Conservation (phyloP, 2,329 filamentous ascomycete genomes). For the Ascosphaera pollenicola region DNA sequence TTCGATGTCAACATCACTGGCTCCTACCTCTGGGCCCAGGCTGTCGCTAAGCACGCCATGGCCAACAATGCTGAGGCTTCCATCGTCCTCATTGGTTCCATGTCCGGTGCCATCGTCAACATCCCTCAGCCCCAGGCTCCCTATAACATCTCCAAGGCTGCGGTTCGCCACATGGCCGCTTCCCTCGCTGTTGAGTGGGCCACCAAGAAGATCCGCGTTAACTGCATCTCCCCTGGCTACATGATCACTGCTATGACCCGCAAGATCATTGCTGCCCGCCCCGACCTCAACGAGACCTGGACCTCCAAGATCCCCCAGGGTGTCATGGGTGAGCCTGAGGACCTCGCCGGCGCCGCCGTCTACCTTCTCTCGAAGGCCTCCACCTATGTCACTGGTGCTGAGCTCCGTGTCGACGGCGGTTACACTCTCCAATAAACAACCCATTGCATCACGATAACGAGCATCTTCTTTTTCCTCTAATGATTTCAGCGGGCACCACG, state of each 20-base stretch:
- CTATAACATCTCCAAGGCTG: slow-evolving; percentile 86
- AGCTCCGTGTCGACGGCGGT: slow-evolving; percentile 68
- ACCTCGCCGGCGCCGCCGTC: slow-evolving; percentile 81
- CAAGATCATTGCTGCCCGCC: slow-evolving; percentile 87
- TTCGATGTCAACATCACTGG: slow-evolving; percentile 90
- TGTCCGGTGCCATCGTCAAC: slow-evolving; percentile 86
- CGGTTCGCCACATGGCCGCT: slow-evolving; percentile 66
- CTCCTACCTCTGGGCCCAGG: slow-evolving; percentile 70
- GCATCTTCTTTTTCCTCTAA: slow-evolving; percentile 2
- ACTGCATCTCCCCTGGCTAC: slow-evolving; percentile 88
- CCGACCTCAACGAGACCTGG: slow-evolving; percentile 76
- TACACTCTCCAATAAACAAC: slow-evolving; percentile 50
- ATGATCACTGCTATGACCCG: slow-evolving; percentile 89
- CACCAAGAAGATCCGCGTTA: slow-evolving; percentile 66
- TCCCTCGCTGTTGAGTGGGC: slow-evolving; percentile 93
- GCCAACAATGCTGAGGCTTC: slow-evolving; percentile 55
- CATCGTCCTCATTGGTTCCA: slow-evolving; percentile 89
- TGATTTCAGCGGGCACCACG: background rate
- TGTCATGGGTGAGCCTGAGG: slow-evolving; percentile 79
- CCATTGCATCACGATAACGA: slow-evolving; percentile 1
- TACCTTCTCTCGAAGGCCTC: slow-evolving; percentile 67
- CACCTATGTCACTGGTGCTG: slow-evolving; percentile 51
- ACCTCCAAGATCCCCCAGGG: slow-evolving; percentile 77
- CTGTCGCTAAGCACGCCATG: slow-evolving; percentile 75
- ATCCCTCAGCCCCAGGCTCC: slow-evolving; percentile 84